A percentile compares a stretch with the other conserved stretches of the same genome.
These are phyloP conservation scores for Buxus sempervirens DNA, from an alignment of 164 flowering plant species.

Conservation along the genomic window DNA sequence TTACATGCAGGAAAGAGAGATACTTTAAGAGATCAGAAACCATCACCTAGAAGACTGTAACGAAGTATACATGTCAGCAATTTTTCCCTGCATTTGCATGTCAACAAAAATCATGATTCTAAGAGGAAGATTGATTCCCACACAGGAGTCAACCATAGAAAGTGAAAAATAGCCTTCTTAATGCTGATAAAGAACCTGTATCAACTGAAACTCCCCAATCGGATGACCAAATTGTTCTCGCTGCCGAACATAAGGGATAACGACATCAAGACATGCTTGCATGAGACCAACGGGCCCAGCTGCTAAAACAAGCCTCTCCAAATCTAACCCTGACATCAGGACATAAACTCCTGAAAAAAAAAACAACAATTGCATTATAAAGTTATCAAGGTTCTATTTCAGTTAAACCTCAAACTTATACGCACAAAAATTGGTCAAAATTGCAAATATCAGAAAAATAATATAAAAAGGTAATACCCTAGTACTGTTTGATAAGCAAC, in stretches of 20 bases:
- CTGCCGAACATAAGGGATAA: conserved; percentile 85
- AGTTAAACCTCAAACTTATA: not conserved
- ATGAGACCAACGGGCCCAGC: conserved; percentile 94
- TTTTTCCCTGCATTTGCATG: conserved; percentile 67
- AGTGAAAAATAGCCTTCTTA: conserved; percentile 3
- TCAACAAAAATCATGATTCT: conserved; percentile 6
- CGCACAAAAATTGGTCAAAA: too few relatives aligned
- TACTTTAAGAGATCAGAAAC: not conserved
- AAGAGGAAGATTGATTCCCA: not conserved
- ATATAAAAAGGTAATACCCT: too few relatives aligned
- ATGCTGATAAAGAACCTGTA: conserved; percentile 64
- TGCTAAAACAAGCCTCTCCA: conserved; percentile 97
- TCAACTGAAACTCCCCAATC: conserved; percentile 92
- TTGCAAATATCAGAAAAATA: too few relatives aligned
- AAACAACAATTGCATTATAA: not conserved
- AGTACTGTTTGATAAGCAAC: too few relatives aligned
- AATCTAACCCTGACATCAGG: conserved; percentile 95
- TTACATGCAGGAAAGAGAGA: not conserved
- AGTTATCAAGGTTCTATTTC: not conserved
- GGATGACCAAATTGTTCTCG: conserved; percentile 94
- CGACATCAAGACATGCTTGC: conserved; percentile 96
- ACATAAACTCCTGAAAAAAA: conserved; percentile 84
- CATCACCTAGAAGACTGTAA: conserved; percentile 90
- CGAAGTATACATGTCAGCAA: conserved; percentile 97
- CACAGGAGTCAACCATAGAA: conserved; percentile 9